Conservation (phyloP, 169 alveolate species). For the Eimeria brunetti region DNA sequence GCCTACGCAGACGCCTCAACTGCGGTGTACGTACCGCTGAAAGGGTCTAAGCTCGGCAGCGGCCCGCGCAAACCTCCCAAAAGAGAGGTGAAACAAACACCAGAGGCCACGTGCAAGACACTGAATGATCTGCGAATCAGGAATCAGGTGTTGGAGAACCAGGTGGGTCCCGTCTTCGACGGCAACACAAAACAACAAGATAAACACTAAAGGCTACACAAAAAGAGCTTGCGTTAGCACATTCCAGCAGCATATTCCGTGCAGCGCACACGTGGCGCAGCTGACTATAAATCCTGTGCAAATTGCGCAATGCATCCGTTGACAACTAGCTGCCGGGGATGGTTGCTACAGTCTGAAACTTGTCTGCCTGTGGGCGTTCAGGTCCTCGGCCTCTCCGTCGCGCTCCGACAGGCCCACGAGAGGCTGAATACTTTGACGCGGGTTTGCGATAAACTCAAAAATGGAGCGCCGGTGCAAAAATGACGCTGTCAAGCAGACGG, state of each 20-base stretch:
- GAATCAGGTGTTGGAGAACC: conserved; percentile 34
- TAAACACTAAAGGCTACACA: not conserved
- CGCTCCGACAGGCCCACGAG: conserved; percentile 34
- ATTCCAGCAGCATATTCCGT: not conserved
- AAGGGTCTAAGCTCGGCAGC: conserved; percentile 36
- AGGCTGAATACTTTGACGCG: conserved; percentile 16
- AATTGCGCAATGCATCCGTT: not conserved
- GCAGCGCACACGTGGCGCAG: not conserved
- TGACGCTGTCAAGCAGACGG: no score
- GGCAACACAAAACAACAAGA: not conserved
- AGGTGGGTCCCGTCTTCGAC: not conserved
- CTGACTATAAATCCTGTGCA: not conserved
- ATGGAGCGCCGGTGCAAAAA: not conserved
- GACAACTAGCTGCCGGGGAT: not conserved
- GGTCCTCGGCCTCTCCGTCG: conserved; percentile 55
- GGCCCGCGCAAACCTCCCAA: not conserved
- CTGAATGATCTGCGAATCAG: conserved; percentile 25
- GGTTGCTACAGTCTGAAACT: not conserved
- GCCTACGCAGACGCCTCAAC: not conserved
- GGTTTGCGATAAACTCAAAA: not conserved
- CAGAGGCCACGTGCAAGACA: conserved; percentile 29
- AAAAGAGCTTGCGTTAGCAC: not conserved
- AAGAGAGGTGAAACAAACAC: not conserved
- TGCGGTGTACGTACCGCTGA: conserved; percentile 42
- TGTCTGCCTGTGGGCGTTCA: not conserved